Base-by-base conservation (phyloP, 352 stramenopile genomes). In the Pythium periplocum region DNA sequence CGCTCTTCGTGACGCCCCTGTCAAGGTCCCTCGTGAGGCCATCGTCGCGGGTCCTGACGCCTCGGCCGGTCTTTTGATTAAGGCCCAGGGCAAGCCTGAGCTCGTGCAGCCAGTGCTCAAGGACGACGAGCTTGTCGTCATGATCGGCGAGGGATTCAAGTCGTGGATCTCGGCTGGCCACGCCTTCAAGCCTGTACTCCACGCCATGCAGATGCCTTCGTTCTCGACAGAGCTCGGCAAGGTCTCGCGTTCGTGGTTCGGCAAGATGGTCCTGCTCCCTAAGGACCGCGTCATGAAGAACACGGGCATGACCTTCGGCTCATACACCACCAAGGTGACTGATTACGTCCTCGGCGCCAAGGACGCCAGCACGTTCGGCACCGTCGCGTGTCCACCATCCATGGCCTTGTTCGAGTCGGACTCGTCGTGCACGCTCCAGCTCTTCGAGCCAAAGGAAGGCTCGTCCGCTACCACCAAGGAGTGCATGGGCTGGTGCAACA, bases 221-320 rank as follows among this genome's bases (percentile, higher is more conserved):
- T 56, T 62, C 49, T 57, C 48, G 9, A 33, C 51, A 4, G 33
- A 40, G 38, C 44, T 47, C n/a, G 45, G 52, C 31, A 30, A 54
- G 17, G 45, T 62, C 3, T 45, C 50, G 10, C 57, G 57, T 12
- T 42, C 53, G 4, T 64, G 53, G 45, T 58, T 56, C 42, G 49
- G 59, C 30, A 48, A 55, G 41, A 67, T 67, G 59, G 34, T 67
- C 34, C n/a, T 67, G 10, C 9, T 67, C n/a, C 59, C 42, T 3
- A 54, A 61, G 38, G 54, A 67, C 40, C 44, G 32, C n/a, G n/a
- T 48, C 32, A 56, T 67, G 26, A 47, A 51, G 31, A 46, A 57
- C 50, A 53, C 44, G 38, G 36, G 40, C 4, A 48, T 67, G 36
- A 59, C 53, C 6, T 67, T 59, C 34, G 55, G 42, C 6, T 49